Conservation (phyloP, 768 basidiomycete genomes). For the Podaxis sp. region DNA sequence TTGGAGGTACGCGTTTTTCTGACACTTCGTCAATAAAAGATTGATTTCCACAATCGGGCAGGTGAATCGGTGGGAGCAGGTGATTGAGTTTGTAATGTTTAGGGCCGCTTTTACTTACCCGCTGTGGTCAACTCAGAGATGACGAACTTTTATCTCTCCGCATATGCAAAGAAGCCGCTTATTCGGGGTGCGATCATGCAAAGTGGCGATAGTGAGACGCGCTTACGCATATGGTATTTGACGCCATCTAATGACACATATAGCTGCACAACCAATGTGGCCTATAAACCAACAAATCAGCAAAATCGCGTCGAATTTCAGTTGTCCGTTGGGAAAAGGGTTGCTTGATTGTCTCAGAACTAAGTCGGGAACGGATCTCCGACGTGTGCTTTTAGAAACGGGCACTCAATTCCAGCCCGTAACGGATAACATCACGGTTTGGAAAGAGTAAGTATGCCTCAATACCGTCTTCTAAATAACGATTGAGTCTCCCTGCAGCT, state of each 20-base stretch:
- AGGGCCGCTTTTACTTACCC: background rate
- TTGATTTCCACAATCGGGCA: conserved; percentile 5
- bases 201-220: conserved; percentile 30
- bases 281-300: conserved; percentile 29
- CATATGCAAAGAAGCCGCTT: conserved; percentile 25
- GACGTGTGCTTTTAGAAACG: conserved; percentile 25
- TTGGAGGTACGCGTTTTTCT: conserved; percentile 30
- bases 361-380: conserved; percentile 27
- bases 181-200: conserved; percentile 36
- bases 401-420: conserved; percentile 35
- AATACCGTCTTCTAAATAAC: background rate
- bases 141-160: conserved; percentile 34
- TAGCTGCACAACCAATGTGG: conserved; percentile 35
- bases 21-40: background rate
- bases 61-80: conserved; percentile 36
- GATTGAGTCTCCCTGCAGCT: conserved; percentile 18
- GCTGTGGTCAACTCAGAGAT: conserved; percentile 24
- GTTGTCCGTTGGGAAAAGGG: conserved; percentile 26
- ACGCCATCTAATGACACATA: background rate
- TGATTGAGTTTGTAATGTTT: conserved; percentile 5
- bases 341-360: conserved; percentile 29
- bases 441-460: conserved; percentile 28
- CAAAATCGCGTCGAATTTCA: conserved; percentile 27
- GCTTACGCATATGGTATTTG: background rate
- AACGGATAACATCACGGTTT: conserved; percentile 32